Evolutionary conservation across 257 asterid genomes (phyloP), one percentile per base, ranked within the genome.

Genomic region (Sherardia arvensis): DNA sequence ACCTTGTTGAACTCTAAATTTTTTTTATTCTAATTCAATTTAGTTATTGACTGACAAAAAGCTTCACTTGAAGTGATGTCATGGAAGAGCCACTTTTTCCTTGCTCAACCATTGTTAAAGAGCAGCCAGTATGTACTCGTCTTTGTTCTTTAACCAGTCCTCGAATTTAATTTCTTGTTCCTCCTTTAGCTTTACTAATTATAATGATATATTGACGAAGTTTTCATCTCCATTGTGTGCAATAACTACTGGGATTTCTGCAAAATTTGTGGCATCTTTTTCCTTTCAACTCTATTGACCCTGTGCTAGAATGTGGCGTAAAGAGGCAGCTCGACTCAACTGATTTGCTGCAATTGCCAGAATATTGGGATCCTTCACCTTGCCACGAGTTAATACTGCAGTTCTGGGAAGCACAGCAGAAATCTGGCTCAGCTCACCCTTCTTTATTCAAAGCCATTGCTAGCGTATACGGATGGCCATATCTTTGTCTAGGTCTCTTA

Each of bases 391-490:
- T 83, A 68, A 73, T 92, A 55, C 73, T 78, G 62, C 76, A 73
- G 65, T 76, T 69, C 73, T 87, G 95, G 98, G 79, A 89, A 72
- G 79, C 73, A 75, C 88, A 85, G 69, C 81, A 59, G 62, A 70
- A 72, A 57, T 68, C 77, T 62, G 78, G 64, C 64, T 32, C 33
- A 69, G 66, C 74, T 48, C 74, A 69, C 33, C 87, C 85, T 32
- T 88, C 95, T 53, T 73, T 92, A 73, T 75, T 92, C 75, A 89
- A 78, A 75, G 75, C 91, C 22, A 83, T 92, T 62, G 85, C 76
- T 66, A 78, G 61, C 18, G 86, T 96, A 72, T 88, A 80, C 78
- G 98, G 98, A 76, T 85, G 96, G 97, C 88, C 92, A 28, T 92
- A 92, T 76, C 71, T 92, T 55, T 65, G 84, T 67, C 69, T 89